These are phyloP conservation scores for Balamuthia mandrillaris DNA, from an alignment of 208 protist species.

Conservation along the genomic window DNA sequence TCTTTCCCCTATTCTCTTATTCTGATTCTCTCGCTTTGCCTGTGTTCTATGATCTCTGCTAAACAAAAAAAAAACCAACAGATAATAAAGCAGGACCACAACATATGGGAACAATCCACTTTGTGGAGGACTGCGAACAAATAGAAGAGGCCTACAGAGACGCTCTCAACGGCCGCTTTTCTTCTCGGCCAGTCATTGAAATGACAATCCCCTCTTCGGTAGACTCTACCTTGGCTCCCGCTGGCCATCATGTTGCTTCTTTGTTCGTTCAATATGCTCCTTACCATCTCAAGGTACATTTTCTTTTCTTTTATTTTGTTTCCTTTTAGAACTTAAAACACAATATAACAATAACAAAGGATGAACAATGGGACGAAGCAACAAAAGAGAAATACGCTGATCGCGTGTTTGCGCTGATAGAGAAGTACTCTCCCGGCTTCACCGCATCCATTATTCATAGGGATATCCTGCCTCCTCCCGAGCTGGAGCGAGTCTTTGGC, in stretches of 20 bases:
- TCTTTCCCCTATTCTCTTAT: neutral
- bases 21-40: neutral
- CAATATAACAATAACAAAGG: neutral
- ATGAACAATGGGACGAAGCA: neutral
- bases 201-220: conserved; percentile 63
- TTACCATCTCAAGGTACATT: conserved; percentile 43
- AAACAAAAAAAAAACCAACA: neutral
- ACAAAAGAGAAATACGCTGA: conserved; percentile 47
- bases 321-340: neutral
- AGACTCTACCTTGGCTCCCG: conserved; percentile 58
- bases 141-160: conserved; percentile 48
- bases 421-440: conserved; percentile 66
- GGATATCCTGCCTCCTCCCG: conserved; percentile 59
- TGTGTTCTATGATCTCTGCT: neutral
- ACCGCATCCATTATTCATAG: conserved; percentile 6
- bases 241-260: conserved; percentile 61
- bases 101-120: conserved; percentile 65
- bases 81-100: conserved; percentile 39
- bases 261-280: conserved; percentile 73
- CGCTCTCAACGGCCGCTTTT: neutral
- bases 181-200: conserved; percentile 38
- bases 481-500: conserved; percentile 52
- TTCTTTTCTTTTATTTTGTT: neutral
- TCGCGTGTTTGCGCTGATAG: conserved; percentile 57
- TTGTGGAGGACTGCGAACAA: conserved; percentile 37